Conservation (phyloP, 306 rosid species). For the Clitoria ternatea region DNA sequence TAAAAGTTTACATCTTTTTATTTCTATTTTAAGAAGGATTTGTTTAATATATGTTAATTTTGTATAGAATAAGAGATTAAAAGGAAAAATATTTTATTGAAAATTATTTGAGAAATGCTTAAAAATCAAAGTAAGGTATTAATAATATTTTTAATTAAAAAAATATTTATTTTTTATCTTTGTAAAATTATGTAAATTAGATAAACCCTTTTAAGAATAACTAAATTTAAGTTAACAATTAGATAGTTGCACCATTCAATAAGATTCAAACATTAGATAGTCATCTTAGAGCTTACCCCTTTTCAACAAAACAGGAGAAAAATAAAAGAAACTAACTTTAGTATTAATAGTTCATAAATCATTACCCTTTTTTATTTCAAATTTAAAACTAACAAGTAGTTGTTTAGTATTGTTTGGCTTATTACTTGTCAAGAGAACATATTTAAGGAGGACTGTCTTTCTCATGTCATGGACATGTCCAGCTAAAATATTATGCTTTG, state of each 20-base stretch:
- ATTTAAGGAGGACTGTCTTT: slow-evolving; percentile 47
- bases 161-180: too few species aligned
- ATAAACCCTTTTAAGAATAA: not conserved
- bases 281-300: not conserved
- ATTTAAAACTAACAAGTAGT: not conserved
- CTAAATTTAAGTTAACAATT: not conserved
- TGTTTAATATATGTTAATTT: too few species aligned
- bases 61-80: too few species aligned
- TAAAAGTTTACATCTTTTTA: slow-evolving; percentile 35
- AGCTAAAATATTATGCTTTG: slow-evolving; percentile 32
- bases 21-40: too few species aligned
- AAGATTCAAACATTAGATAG: slow-evolving; percentile 4
- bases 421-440: slow-evolving; percentile 35
- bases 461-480: slow-evolving; percentile 48
- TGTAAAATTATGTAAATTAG: too few species aligned
- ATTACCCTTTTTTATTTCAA: not conserved
- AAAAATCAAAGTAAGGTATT: too few species aligned
- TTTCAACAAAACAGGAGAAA: slow-evolving; percentile 21
- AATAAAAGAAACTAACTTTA: slow-evolving; percentile 17
- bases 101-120: too few species aligned
- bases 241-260: slow-evolving; percentile 3
- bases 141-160: too few species aligned
- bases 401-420: slow-evolving; percentile 35
- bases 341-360: too few species aligned
- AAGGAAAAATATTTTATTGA: too few species aligned